These are phyloP conservation scores for Cicer yamashitae DNA, from an alignment of 306 rosid genomes.

Conservation along the genomic window DNA sequence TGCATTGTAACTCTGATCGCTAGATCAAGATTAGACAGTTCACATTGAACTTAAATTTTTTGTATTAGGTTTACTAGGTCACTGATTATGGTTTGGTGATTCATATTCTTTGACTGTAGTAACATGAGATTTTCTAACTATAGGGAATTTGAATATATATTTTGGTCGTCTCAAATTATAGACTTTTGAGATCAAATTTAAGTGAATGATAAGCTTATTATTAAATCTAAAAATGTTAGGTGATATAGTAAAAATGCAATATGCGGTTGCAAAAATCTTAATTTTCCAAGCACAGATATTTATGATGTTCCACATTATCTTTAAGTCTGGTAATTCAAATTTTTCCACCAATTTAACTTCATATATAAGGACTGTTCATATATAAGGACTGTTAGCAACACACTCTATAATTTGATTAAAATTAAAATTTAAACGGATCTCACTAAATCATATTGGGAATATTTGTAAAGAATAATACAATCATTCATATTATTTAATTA, in stretches of 20 bases:
- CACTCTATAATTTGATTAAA: no score
- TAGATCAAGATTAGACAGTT: no score
- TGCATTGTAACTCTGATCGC: no score
- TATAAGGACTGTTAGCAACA: no score
- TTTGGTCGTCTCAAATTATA: not conserved
- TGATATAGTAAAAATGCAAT: not conserved
- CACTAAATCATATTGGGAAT: no score
- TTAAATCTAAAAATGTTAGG: not conserved
- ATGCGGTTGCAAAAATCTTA: not conserved
- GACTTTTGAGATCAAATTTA: slow-evolving; percentile 12
- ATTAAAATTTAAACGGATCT: no score
- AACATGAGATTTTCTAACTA: not conserved
- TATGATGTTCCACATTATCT: slow-evolving; percentile 75
- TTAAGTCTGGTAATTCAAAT: slow-evolving; percentile 63
- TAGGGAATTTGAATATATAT: not conserved
- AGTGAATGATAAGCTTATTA: slow-evolving; percentile 18
- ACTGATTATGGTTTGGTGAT: not conserved
- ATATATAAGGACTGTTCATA: no score
- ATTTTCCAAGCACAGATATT: slow-evolving; percentile 62
- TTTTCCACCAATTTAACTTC: not conserved
- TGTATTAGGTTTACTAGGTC: no score
- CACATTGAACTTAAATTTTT: no score
- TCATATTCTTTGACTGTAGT: no score
- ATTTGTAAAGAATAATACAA: not conserved
- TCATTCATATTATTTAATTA: not conserved